Percentiles rank a stretch among this genome's conserved stretches.
Conservation (phyloP, 768 basidiomycete genomes). For the Symmetrospora coprosmae region DNA sequence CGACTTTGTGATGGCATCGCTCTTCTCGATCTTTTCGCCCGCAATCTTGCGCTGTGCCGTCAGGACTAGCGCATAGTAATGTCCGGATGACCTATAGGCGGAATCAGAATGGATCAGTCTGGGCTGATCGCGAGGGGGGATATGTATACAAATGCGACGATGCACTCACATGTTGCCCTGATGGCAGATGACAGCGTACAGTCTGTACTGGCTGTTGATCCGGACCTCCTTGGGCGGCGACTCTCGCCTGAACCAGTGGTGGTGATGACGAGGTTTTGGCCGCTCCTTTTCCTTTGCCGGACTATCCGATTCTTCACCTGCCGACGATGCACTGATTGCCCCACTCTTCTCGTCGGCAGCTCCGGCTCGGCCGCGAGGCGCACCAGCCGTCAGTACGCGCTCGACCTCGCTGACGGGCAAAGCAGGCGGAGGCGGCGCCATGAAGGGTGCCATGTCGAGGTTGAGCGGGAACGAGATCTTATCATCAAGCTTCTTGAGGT, state of each 20-base stretch:
- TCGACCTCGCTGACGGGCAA: conserved; percentile 32
- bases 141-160: no score
- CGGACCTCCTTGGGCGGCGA: background rate
- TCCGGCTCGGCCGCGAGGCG: conserved; percentile 29
- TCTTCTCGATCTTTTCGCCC: background rate
- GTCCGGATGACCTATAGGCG: no score
- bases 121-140: no score
- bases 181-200: conserved; percentile 29
- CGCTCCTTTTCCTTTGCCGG: no score
- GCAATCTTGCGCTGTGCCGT: background rate
- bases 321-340: no score
- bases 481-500: conserved; percentile 70
- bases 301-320: no score
- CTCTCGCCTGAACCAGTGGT: conserved; percentile 9
- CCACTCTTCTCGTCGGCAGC: conserved; percentile 37
- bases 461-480: conserved; percentile 77
- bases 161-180: conserved; percentile 25
- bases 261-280: background rate
- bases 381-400: conserved; percentile 23
- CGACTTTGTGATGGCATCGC: background rate
- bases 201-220: conserved; percentile 22
- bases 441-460: conserved; percentile 69
- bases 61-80: background rate
- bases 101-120: no score
- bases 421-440: conserved; percentile 51